These are phyloP conservation scores for Suillus discolor DNA, from an alignment of 768 basidiomycete species.

Conservation along the genomic window DNA sequence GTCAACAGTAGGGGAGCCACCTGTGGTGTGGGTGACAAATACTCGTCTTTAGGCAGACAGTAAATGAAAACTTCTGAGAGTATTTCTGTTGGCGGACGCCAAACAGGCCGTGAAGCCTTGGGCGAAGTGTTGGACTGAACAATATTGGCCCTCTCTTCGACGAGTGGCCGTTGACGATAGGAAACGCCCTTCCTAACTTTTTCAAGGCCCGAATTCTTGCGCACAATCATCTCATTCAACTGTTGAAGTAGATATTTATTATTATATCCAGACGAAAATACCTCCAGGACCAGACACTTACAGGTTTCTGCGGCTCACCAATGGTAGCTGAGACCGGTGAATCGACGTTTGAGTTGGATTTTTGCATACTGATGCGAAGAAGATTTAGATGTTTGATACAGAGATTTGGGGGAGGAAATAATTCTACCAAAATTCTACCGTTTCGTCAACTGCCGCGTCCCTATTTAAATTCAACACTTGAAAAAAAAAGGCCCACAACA, in stretches of 20 bases:
- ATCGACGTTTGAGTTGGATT: not conserved
- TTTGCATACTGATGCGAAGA: not conserved
- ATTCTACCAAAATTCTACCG: not conserved
- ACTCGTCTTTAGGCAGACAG: slow-evolving; percentile 8
- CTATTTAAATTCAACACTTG: no score
- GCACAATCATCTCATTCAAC: not conserved
- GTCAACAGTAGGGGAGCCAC: slow-evolving; percentile 41
- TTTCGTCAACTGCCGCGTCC: not conserved
- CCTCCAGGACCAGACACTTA: not conserved
- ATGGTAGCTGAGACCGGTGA: not conserved
- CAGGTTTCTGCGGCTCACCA: not conserved
- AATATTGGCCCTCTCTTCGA: not conserved
- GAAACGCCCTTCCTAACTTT: not conserved
- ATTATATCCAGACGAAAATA: not conserved
- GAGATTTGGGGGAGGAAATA: not conserved
- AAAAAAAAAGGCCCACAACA: no score
- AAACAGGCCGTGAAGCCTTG: not conserved
- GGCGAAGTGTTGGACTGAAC: not conserved
- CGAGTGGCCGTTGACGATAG: not conserved
- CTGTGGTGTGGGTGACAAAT: slow-evolving; percentile 25
- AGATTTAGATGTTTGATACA: not conserved
- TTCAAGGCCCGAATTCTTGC: no score
- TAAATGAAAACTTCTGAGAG: not conserved
- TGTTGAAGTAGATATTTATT: not conserved
- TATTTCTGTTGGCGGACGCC: not conserved